phyloP scores from a whole-genome alignment of 108 stramenopile genomes.

The Fragilaria crotonensis region DNA sequence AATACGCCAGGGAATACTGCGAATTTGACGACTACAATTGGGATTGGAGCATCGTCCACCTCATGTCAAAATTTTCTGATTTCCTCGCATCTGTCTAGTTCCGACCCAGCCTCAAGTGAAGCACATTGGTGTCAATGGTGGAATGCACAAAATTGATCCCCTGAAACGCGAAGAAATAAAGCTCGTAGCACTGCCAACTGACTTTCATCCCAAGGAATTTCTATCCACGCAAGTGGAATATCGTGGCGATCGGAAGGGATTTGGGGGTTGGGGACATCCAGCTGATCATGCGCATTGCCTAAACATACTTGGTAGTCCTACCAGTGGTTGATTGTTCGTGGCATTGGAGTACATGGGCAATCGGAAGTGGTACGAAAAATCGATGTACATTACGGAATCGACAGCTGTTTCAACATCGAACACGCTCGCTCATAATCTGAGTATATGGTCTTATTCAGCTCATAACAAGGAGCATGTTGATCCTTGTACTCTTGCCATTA shows the following conservation, averaged over 20 bases:
- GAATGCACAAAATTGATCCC: constrained; percentile 29
- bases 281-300: constrained; percentile 48
- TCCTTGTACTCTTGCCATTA: too few relatives aligned
- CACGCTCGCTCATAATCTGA: too few relatives aligned
- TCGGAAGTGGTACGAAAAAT: too few relatives aligned
- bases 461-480: too few relatives aligned
- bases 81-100: constrained; percentile 22
- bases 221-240: constrained; percentile 6
- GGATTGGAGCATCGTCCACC: constrained; percentile 46
- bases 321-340: not conserved
- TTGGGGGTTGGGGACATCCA: constrained; percentile 57
- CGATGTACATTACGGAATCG: too few relatives aligned
- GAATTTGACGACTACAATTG: constrained; percentile 57
- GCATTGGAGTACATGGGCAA: not conserved
- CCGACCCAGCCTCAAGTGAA: constrained; percentile 26
- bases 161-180: not conserved
- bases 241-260: constrained; percentile 8
- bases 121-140: constrained; percentile 49
- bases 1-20: constrained; percentile 33
- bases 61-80: constrained; percentile 11
- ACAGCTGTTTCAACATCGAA: too few relatives aligned
- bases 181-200: not conserved
- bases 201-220: constrained; percentile 3
- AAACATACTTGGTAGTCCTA: constrained; percentile 3
- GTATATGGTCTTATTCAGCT: too few relatives aligned